phyloP scores from a whole-genome alignment of 345 rosid species.

The Melastoma malabathricum region DNA sequence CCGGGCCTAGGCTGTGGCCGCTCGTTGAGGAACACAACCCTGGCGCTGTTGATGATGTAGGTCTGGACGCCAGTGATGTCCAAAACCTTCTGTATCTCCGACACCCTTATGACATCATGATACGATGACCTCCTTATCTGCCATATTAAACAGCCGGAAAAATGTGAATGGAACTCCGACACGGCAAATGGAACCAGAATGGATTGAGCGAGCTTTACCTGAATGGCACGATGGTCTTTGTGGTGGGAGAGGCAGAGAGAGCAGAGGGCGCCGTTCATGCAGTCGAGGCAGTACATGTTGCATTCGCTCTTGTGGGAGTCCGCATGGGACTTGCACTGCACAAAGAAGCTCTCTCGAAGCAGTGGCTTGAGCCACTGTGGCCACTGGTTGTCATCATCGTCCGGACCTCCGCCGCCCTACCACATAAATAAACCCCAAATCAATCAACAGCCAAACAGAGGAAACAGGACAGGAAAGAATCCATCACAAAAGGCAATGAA shows the following conservation, averaged over 20 bases:
- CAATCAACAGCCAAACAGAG: neutral
- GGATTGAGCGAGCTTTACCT: conserved; percentile 26
- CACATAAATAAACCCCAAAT: conserved; percentile 11
- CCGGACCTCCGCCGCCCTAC: conserved; percentile 64
- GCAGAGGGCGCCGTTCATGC: conserved; percentile 70
- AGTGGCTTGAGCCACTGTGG: conserved; percentile 82
- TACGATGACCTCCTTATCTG: conserved; percentile 40
- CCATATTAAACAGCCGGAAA: neutral
- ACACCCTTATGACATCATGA: conserved; percentile 35
- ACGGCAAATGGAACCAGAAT: too few species aligned
- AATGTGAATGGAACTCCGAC: neutral
- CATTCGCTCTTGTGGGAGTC: conserved; percentile 95
- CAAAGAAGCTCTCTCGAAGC: conserved; percentile 66
- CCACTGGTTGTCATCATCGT: conserved; percentile 52
- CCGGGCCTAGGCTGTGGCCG: conserved; percentile 38
- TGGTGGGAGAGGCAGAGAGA: conserved; percentile 63
- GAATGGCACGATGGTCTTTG: conserved; percentile 68
- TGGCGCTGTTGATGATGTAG: conserved; percentile 34
- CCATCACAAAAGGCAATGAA: too few species aligned
- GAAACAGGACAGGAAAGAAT: conserved; percentile 1
- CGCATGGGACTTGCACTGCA: conserved; percentile 70
- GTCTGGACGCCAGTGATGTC: conserved; percentile 33
- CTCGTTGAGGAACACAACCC: conserved; percentile 34
- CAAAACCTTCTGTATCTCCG: conserved; percentile 30
- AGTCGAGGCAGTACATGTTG: conserved; percentile 95